Base-by-base conservation (phyloP, 805 yeast species). In the Torulaspora franciscae region DNA sequence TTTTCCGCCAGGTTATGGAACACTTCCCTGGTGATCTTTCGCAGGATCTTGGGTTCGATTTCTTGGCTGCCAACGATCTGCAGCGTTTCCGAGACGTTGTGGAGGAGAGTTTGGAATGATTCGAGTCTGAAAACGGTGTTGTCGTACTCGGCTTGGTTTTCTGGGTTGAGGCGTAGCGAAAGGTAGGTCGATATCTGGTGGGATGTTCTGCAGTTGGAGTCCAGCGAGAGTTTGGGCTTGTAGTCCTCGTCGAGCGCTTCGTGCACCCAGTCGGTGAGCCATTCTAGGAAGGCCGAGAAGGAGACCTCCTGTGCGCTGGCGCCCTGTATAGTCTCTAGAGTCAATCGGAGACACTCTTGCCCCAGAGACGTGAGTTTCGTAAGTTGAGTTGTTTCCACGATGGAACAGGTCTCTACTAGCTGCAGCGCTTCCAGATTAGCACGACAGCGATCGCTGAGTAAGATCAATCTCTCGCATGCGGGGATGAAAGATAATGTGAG, bases 381-480 rank as follows among this genome's bases (percentile, higher is more conserved):
- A 7, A 44, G 22, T 9, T 35, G 32, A 4, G 28, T 6, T n/a
- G 25, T 30, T 10, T 39, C 40, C 19, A 13, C 26, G 29, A 36
- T 28, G 17, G 35, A 19, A 10, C 30, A 35, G 5, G 32, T 29
- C 24, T 46, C 45, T 30, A 29, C 37, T 13, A 48, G 24, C 32
- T 47, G 40, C 4, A 48, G 25, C n/a, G 50, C 41, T 24, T 45
- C 41, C 17, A 47, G 25, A 10, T 43, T 25, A 1, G 51, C 58
- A 3, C 48, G 47, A 23, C 45, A 44, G 37, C 52, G 44, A 15
- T 57, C 57, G 4, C 38, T 30, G 6, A 75, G 56, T 0, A 80
- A 58, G 2, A 83, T 62, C 26, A 80, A 51, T 44, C 81, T 72
- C 47, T 84, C 88, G 19, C 75, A 58, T 0, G 80, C 71, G 3